Base-by-base conservation (phyloP, 2,329 filamentous ascomycete species). In the Calonectria hongkongensis region DNA sequence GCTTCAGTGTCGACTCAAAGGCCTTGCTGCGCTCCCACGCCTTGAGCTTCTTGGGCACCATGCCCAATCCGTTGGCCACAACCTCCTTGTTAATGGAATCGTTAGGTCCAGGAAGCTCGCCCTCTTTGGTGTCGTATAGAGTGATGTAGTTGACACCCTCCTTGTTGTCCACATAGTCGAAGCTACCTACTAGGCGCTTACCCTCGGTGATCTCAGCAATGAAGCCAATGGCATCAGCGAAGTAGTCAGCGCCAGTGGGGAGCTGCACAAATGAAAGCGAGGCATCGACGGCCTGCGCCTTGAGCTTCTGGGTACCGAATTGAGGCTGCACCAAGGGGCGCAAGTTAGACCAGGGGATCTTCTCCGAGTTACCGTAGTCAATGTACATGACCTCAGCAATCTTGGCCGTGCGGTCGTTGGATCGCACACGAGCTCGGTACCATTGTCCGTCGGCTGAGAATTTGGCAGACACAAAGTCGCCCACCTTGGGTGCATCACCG, bases 331-430 rank as follows among this genome's bases (percentile, higher is more conserved):
- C 90, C 62, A 99, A 90, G n/a, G 95, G 89, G 33, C 97, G 94
- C 51, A 99, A 91, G 77, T 91, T 90, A 28, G 92, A 90, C 95
- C 96, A 99, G 0, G 96, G 91, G 70, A 98, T 89, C 81, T 92
- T 93, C 85, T 99, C 97, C 68, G 91, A 93, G 89, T 99, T 99
- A 79, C 97, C 97, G 84, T 97, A 99, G 87, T 99, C 97, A 74
- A 99, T 92, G 85, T 98, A 99, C 56, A 97, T 87, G 30, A 99
- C 93, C 84, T 99, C 97, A 28, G 95, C 93, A 79, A 94, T 92
- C 89, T 97, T 95, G 80, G 93, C 93, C 10, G 96, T 90, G 74
- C 97, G 95, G 86, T 99, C 97, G 85, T 98, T 98, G 82, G 96
- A 92, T 74, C 96, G 93, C 74, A 99, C 92, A 74, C 93, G 94